A percentile compares a stretch with the other conserved stretches of the same genome.
Conservation (phyloP, 768 basidiomycete genomes). For the Auricularia auricula-judae region DNA sequence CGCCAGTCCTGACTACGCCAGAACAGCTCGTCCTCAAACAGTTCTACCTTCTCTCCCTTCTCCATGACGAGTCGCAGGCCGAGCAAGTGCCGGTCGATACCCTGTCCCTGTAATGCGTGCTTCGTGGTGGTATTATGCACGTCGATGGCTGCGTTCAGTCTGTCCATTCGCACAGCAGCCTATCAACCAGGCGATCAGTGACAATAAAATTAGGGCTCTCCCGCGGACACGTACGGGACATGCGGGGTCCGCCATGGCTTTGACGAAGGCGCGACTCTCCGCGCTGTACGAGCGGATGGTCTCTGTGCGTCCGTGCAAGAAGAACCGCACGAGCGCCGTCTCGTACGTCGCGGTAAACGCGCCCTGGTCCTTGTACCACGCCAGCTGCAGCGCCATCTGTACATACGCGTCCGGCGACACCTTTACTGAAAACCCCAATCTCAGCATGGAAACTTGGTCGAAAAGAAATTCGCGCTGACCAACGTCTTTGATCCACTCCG, state of each 20-base stretch:
- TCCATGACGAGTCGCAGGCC: slow-evolving; percentile 61
- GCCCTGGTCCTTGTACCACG: slow-evolving; percentile 73
- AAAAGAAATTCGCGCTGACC: slow-evolving; percentile 15
- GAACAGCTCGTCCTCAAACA: slow-evolving; percentile 76
- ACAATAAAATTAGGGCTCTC: not conserved
- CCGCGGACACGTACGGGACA: slow-evolving; percentile 30
- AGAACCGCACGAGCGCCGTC: slow-evolving; percentile 80
- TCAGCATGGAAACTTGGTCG: not conserved
- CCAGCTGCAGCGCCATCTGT: slow-evolving; percentile 86
- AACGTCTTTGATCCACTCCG: slow-evolving; percentile 83
- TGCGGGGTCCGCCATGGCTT: slow-evolving; percentile 52
- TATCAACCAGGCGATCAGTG: slow-evolving; percentile 8
- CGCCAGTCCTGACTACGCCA: slow-evolving; percentile 71
- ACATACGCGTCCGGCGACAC: slow-evolving; percentile 73
- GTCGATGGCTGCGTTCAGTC: slow-evolving; percentile 57
- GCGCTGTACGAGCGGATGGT: slow-evolving; percentile 67
- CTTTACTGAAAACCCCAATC: slow-evolving; percentile 25
- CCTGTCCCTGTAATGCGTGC: slow-evolving; percentile 68
- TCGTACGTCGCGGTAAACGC: slow-evolving; percentile 85
- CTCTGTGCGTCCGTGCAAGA: slow-evolving; percentile 82
- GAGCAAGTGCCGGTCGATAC: slow-evolving; percentile 86
- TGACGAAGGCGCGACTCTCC: slow-evolving; percentile 68
- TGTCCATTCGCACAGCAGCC: slow-evolving; percentile 27
- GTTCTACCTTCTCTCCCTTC: slow-evolving; percentile 41
- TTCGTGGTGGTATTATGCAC: slow-evolving; percentile 64